A percentile compares a stretch with the other conserved stretches of the same genome.
Conservation (phyloP, 495 filamentous ascomycete species). For the Terfezia claveryi region DNA sequence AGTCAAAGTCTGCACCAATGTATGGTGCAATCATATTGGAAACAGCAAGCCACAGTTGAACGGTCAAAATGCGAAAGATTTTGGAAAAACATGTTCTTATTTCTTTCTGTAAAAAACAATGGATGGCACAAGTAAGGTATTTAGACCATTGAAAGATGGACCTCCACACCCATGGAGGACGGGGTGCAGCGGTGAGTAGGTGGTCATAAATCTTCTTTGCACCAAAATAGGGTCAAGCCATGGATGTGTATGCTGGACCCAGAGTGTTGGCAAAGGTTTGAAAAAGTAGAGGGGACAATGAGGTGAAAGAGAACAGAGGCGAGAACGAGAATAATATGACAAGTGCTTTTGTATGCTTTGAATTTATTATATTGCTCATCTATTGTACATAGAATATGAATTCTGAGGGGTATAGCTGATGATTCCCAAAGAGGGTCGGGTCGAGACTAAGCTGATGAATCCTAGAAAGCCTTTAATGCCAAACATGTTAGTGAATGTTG, state of each 20-base stretch:
- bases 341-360: neutral
- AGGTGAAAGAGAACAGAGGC: neutral
- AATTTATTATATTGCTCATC: neutral
- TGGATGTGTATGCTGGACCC: neutral
- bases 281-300: neutral
- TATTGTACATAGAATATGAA: neutral
- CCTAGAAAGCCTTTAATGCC: neutral
- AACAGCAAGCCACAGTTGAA: no score
- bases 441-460: neutral
- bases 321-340: neutral
- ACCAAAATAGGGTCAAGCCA: neutral
- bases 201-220: neutral
- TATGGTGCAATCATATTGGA: no score
- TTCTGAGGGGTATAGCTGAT: neutral
- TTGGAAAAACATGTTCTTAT: no score
- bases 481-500: neutral
- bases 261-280: neutral
- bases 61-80: no score
- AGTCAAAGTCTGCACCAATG: no score
- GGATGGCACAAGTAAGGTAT: neutral
- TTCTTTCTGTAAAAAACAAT: no score
- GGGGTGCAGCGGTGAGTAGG: neutral
- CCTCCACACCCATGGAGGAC: neutral
- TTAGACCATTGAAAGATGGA: neutral
- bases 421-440: neutral